A percentile compares a stretch with the other conserved stretches of the same genome.
These are phyloP conservation scores for Pulveroboletus sp. DNA, from an alignment of 768 basidiomycete species.

Conservation along the genomic window DNA sequence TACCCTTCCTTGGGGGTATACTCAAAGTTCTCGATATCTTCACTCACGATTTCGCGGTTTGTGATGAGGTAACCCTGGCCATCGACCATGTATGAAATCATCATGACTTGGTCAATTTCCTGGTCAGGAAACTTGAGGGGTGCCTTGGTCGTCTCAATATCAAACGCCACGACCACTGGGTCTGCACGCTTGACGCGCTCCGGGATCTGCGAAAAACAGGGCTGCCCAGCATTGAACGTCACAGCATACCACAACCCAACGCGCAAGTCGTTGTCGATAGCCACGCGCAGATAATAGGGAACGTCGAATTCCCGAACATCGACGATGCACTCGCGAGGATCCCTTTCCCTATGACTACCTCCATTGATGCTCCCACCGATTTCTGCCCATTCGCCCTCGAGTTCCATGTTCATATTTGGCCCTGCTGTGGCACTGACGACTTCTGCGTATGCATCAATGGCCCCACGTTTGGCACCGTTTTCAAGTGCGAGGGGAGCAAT, in stretches of 20 bases:
- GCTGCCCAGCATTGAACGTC: slow-evolving; percentile 76
- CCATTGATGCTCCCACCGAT: slow-evolving; percentile 38
- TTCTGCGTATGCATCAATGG: slow-evolving; percentile 96
- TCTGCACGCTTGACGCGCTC: slow-evolving; percentile 97
- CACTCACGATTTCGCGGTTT: slow-evolving; percentile 93
- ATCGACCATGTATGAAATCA: slow-evolving; percentile 99
- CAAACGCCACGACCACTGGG: slow-evolving; percentile 97
- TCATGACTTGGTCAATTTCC: slow-evolving; percentile 97
- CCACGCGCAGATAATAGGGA: slow-evolving; percentile 96
- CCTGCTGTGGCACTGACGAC: slow-evolving; percentile 78
- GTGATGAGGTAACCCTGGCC: slow-evolving; percentile 97
- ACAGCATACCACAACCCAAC: slow-evolving; percentile 98
- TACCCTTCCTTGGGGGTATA: slow-evolving; percentile 98
- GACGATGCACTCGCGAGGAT: slow-evolving; percentile 89
- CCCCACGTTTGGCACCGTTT: slow-evolving; percentile 89
- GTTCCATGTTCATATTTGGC: slow-evolving; percentile 60
- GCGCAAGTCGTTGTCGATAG: slow-evolving; percentile 96
- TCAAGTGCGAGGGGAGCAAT: slow-evolving; percentile 83
- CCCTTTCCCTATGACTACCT: slow-evolving; percentile 50
- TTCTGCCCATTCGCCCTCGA: slow-evolving; percentile 61
- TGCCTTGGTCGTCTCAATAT: slow-evolving; percentile 99
- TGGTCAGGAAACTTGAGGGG: slow-evolving; percentile 99
- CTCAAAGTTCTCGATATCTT: slow-evolving; percentile 98
- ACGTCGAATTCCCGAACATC: slow-evolving; percentile 97
- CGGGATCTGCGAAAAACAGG: slow-evolving; percentile 60